Conservation (phyloP, 805 yeast species). For the Barnettozyma californica region DNA sequence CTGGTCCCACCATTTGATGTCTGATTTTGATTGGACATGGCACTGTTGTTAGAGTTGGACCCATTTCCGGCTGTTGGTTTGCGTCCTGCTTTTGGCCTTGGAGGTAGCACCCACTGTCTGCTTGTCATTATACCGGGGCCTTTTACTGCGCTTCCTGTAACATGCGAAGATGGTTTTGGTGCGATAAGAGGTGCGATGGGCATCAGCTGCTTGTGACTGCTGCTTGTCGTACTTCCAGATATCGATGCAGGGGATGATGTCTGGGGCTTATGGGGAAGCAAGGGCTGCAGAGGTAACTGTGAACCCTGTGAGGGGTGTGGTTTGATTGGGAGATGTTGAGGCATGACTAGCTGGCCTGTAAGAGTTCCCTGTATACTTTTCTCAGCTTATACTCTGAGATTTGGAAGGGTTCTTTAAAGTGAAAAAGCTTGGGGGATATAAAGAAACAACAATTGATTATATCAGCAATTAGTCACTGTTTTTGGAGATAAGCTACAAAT, state of each 20-base stretch:
- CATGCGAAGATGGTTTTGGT: not conserved
- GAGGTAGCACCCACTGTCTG: conserved; percentile 61
- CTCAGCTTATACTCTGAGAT: no score
- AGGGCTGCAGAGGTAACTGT: not conserved
- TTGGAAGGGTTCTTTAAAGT: not conserved
- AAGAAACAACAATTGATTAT: not conserved
- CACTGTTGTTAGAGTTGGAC: conserved; percentile 9
- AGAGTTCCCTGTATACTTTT: not conserved
- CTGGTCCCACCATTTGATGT: not conserved
- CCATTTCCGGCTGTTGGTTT: conserved; percentile 33
- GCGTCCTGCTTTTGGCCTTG: conserved; percentile 72
- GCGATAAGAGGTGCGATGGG: conserved; percentile 3
- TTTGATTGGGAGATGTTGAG: conserved; percentile 1
- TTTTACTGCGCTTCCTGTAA: not conserved
- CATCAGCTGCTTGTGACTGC: not conserved
- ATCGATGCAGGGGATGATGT: not conserved
- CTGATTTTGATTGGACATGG: not conserved
- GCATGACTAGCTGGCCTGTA: not conserved
- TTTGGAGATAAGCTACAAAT: not conserved
- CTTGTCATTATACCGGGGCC: conserved; percentile 3
- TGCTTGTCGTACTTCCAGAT: not conserved
- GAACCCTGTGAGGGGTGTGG: conserved; percentile 1
- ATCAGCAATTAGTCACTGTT: not conserved
- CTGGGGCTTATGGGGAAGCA: not conserved
- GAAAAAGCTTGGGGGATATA: not conserved